Base-by-base conservation (phyloP, 148 eudicot species). In the Rhododendron simsii region DNA sequence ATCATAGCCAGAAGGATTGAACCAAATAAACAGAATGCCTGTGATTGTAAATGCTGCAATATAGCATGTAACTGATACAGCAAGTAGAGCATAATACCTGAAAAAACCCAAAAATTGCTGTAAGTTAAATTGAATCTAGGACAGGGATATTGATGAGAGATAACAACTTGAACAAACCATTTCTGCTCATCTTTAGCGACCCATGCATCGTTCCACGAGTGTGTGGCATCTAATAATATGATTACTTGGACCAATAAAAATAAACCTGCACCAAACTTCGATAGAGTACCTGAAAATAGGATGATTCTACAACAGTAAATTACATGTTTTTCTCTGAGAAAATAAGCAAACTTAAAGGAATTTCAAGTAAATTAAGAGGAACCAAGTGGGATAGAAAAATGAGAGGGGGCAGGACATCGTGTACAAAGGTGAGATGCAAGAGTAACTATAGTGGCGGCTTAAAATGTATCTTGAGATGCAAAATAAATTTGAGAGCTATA, bases 171-270 rank as follows among this genome's bases (percentile, higher is more conserved):
- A 84, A 85, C 84, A 77, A 44, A 97, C 99, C 99, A 97, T 80
- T 94, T 97, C 47, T 95, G 96, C 89, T 97, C 99, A 86, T 97
- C 99, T 89, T 97, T 97, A 77, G 94, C 99, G 82, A 97, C 98
- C 98, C 99, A 97, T 30, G 99, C 91, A 89, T 97, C 98, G 67
- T 97, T 97, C 99, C 99, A 97, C 28, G 96, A 90, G 85, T 95
- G 94, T 78, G 98, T 95, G 86, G 96, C 98, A 91, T 97, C 99
- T 86, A 97, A 86, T 86, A 97, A 81, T 89, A 97, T 92, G 85
- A 97, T 83, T 39, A 97, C 99, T 93, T 97, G 99, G 89, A 94
- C 98, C 91, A 97, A 91, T 86, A 97, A 90, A 90, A 97, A 97
- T 44, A 95, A 86, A 30, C 99, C 99, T 55, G 98, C 98, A 48